These are phyloP conservation scores for Syzygium oleosum DNA, from an alignment of 345 rosid genomes.

Conservation along the genomic window DNA sequence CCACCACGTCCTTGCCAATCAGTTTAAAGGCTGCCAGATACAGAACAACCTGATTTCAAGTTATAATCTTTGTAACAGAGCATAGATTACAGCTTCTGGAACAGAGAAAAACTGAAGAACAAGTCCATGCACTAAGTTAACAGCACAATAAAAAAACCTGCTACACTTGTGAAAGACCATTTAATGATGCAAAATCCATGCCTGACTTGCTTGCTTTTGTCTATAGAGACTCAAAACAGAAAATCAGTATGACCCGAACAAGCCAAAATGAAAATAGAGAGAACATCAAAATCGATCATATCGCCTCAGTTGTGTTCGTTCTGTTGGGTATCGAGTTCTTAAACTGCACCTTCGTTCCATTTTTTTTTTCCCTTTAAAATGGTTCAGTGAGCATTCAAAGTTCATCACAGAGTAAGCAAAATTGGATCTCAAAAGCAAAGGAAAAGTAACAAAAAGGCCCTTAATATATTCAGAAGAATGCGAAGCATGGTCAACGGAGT, in stretches of 20 bases:
- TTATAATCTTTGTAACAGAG: background rate
- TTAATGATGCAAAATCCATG: background rate
- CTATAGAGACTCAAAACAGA: background rate
- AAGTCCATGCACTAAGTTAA: background rate
- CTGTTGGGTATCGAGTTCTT: background rate
- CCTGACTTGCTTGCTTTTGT: background rate
- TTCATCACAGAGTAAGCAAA: background rate
- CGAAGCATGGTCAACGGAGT: background rate
- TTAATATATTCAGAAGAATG: background rate
- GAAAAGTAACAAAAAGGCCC: background rate
- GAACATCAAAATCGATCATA: background rate
- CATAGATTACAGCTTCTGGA: background rate
- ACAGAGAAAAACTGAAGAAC: background rate
- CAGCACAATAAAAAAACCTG: background rate
- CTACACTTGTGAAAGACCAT: background rate
- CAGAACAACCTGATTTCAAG: background rate
- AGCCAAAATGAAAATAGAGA: background rate
- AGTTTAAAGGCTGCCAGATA: constrained; percentile 52
- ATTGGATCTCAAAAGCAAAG: background rate
- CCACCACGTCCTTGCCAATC: constrained; percentile 54
- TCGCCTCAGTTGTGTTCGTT: background rate
- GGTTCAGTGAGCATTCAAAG: background rate
- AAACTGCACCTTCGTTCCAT: background rate
- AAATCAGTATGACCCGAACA: background rate
- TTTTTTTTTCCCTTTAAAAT: background rate